A percentile compares a stretch with the other conserved stretches of the same genome.
These are phyloP conservation scores for Aspergillus versicolor DNA, from an alignment of 2,329 filamentous ascomycete genomes.

Conservation along the genomic window DNA sequence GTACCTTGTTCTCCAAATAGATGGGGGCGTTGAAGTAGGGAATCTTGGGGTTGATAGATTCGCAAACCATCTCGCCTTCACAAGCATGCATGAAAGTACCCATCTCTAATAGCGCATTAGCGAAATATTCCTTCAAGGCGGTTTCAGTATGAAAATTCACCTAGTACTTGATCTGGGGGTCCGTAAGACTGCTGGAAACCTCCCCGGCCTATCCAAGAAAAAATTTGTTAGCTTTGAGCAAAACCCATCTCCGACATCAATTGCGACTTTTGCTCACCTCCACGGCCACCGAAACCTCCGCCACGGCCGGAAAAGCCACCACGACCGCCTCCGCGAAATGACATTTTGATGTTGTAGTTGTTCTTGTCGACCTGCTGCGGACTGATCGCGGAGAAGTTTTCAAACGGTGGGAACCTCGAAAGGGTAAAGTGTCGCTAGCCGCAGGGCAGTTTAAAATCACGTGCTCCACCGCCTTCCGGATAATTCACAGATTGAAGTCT, in stretches of 20 bases:
- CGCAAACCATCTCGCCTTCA: conserved; percentile 98
- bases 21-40: conserved; percentile 99
- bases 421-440: conserved; percentile 40
- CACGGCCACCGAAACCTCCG: conserved; percentile 42
- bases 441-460: conserved; percentile 34
- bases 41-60: conserved; percentile 90
- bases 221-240: conserved; percentile 34
- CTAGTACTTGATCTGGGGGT: conserved; percentile 61
- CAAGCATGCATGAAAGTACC: conserved; percentile 90
- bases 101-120: conserved; percentile 66
- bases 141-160: conserved; percentile 36
- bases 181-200: conserved; percentile 62
- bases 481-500: conserved; percentile 21
- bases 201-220: conserved; percentile 55
- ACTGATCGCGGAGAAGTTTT: conserved; percentile 37
- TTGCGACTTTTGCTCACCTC: conserved; percentile 39
- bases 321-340: conserved; percentile 61
- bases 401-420: conserved; percentile 46
- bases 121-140: conserved; percentile 8
- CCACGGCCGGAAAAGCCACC: conserved; percentile 53
- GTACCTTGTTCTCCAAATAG: conserved; percentile 96
- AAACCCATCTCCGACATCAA: conserved; percentile 7
- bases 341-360: conserved; percentile 51
- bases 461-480: conserved; percentile 36
- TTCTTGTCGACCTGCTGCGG: conserved; percentile 26